Percentiles rank a stretch among this genome's conserved stretches.
phyloP scores from a whole-genome alignment of 1,284 basidiomycete genomes.

The Termitomyces sp. region DNA sequence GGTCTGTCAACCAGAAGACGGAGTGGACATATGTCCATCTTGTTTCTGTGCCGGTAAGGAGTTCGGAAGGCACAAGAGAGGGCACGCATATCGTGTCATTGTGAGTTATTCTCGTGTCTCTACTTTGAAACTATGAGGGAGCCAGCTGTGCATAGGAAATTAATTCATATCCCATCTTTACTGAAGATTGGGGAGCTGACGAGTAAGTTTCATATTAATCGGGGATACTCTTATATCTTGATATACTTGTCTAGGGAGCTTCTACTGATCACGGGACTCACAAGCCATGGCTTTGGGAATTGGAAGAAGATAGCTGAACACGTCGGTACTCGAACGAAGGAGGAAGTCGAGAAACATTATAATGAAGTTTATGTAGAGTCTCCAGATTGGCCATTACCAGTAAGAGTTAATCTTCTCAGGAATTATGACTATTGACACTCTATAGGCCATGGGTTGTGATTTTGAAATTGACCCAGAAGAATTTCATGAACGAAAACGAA shows the following conservation, averaged over 20 bases:
- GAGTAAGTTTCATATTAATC: conserved; percentile 51
- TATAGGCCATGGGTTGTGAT: conserved; percentile 47
- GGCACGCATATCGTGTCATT: conserved; percentile 91
- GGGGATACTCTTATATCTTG: neutral
- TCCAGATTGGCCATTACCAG: conserved; percentile 74
- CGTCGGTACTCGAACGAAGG: conserved; percentile 90
- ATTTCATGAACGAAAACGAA: conserved; percentile 85
- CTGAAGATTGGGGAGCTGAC: conserved; percentile 96
- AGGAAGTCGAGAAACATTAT: conserved; percentile 94
- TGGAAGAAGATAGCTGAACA: conserved; percentile 98
- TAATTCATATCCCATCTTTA: conserved; percentile 94
- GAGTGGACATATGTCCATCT: conserved; percentile 81
- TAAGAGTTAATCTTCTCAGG: conserved; percentile 29
- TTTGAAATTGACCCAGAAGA: conserved; percentile 77
- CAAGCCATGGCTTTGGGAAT: conserved; percentile 89
- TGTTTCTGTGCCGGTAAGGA: conserved; percentile 95
- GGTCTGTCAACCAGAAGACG: conserved; percentile 68
- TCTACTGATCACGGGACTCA: conserved; percentile 85
- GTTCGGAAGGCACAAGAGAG: conserved; percentile 80
- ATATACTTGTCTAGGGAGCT: conserved; percentile 62
- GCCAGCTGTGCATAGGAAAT: conserved; percentile 63
- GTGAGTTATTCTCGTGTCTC: conserved; percentile 38
- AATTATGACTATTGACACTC: conserved; percentile 4
- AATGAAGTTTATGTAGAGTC: conserved; percentile 78
- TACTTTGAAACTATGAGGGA: conserved; percentile 4